Conservation (phyloP, 805 yeast genomes). For the Cyberlindnera petersonii region DNA sequence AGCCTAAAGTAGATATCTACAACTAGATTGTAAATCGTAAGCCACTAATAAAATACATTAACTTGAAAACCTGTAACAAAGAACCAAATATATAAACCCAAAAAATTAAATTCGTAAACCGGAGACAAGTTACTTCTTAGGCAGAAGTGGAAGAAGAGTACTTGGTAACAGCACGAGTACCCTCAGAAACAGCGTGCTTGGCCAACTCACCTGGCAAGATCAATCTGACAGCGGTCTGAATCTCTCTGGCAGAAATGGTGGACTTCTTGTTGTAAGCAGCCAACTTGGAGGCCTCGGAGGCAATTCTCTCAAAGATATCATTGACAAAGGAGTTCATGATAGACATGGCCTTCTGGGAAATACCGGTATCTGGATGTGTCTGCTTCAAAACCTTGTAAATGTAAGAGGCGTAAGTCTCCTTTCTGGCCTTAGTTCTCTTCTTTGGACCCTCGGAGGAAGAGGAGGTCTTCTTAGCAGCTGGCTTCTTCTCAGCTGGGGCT, state of each 20-base stretch:
- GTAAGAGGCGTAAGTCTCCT: slow-evolving; percentile 97
- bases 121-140: slow-evolving; percentile 23
- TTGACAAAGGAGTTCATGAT: slow-evolving; percentile 98
- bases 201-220: slow-evolving; percentile 99
- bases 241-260: slow-evolving; percentile 97
- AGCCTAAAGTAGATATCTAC: no score
- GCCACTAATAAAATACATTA: slow-evolving; percentile 18
- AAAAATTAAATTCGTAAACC: slow-evolving; percentile 14
- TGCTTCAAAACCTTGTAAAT: slow-evolving; percentile 98
- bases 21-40: no score
- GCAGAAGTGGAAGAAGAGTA: slow-evolving; percentile 68
- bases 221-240: slow-evolving; percentile 97
- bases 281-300: slow-evolving; percentile 95
- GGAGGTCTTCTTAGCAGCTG: slow-evolving; percentile 82
- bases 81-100: slow-evolving; percentile 13
- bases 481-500: slow-evolving; percentile 97
- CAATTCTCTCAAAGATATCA: slow-evolving; percentile 98
- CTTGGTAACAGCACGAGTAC: slow-evolving; percentile 98
- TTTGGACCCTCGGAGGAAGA: slow-evolving; percentile 74
- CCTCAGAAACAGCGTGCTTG: slow-evolving; percentile 98
- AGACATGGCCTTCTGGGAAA: slow-evolving; percentile 97
- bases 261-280: slow-evolving; percentile 99
- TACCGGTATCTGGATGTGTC: slow-evolving; percentile 99
- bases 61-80: slow-evolving; percentile 12
- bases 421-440: slow-evolving; percentile 94